A percentile compares a stretch with the other conserved stretches of the same genome.
Evolutionary conservation across 2,329 filamentous ascomycete species (phyloP).

Genomic region (Neoascochyta sp.): DNA sequence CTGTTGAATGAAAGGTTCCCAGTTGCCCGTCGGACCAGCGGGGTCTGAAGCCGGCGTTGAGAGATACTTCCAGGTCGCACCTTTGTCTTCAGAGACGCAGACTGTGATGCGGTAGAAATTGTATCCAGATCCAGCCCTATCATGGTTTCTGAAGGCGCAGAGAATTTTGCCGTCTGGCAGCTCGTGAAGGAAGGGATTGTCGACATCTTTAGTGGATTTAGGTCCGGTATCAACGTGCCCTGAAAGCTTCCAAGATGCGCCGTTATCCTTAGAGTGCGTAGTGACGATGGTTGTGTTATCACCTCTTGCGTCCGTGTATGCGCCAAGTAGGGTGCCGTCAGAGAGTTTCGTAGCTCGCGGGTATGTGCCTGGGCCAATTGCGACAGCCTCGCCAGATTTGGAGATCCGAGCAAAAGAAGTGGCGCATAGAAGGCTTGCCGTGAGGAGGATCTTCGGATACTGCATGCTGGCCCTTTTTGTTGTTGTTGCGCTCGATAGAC

Average conservation of each 20-base stretch:
- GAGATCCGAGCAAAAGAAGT: no score
- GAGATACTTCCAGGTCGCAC: conserved; percentile 38
- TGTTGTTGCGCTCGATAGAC: no score
- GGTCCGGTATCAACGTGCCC: conserved; percentile 6
- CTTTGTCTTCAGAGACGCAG: conserved; percentile 43
- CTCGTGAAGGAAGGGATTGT: conserved; percentile 36
- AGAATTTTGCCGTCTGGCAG: conserved; percentile 33
- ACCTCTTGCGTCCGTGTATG: conserved; percentile 20
- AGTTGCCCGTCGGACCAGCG: conserved; percentile 37
- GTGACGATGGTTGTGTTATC: conserved; percentile 20
- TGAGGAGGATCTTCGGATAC: no score
- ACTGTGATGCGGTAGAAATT: conserved; percentile 44
- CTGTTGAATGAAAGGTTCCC: conserved; percentile 47
- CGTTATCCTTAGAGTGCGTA: conserved; percentile 27
- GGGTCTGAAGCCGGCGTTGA: conserved; percentile 19
- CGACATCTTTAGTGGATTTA: conserved; percentile 7
- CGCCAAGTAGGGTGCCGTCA: conserved; percentile 29
- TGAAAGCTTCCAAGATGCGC: conserved; percentile 19
- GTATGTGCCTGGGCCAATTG: conserved; percentile 26
- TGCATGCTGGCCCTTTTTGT: no score
- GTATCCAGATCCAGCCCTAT: conserved; percentile 11
- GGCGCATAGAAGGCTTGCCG: no score
- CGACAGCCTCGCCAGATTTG: conserved; percentile 11
- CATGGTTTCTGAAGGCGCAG: conserved; percentile 36
- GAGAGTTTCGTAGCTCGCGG: conserved; percentile 30